A percentile compares a stretch with the other conserved stretches of the same genome.
These are phyloP conservation scores for Strobilomyces echinocephalus DNA, from an alignment of 768 basidiomycete genomes.

Conservation along the genomic window DNA sequence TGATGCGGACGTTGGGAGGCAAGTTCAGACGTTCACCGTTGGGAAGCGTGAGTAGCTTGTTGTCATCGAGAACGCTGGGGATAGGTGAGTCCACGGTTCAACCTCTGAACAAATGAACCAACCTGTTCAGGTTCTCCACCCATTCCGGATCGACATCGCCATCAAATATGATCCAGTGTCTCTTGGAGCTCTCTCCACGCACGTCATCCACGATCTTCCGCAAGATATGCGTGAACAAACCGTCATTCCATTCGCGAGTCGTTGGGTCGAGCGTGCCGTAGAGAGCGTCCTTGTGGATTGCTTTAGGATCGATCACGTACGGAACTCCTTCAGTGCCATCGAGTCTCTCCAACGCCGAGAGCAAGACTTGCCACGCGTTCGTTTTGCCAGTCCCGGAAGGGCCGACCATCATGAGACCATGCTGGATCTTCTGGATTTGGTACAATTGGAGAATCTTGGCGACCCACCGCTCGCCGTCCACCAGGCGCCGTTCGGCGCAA, in stretches of 20 bases:
- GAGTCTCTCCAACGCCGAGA: conserved; percentile 83
- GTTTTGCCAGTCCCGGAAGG: conserved; percentile 96
- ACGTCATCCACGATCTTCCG: conserved; percentile 99
- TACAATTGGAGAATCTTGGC: conserved; percentile 96
- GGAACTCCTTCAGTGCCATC: conserved; percentile 90
- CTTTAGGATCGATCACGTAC: conserved; percentile 98
- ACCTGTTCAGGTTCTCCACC: conserved; percentile 99
- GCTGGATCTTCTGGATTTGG: conserved; percentile 99
- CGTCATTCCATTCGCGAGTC: conserved; percentile 99
- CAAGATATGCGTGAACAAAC: conserved; percentile 94
- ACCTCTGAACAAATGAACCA: conserved; percentile 18
- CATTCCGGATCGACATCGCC: conserved; percentile 99
- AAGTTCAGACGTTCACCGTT: conserved; percentile 98
- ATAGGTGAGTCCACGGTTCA: conserved; percentile 1
- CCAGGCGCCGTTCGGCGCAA: conserved; percentile 80
- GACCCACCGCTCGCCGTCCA: conserved; percentile 85
- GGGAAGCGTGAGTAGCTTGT: conserved; percentile 93
- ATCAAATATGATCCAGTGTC: conserved; percentile 99
- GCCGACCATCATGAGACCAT: conserved; percentile 99
- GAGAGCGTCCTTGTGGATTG: conserved; percentile 96
- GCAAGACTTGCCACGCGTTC: conserved; percentile 92
- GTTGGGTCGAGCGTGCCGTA: conserved; percentile 97
- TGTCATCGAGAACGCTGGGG: conserved; percentile 92
- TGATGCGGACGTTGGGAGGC: conserved; percentile 94
- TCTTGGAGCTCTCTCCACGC: conserved; percentile 91